Base-by-base conservation (phyloP, 2,329 filamentous ascomycete species). In the Apiospora arundinis region DNA sequence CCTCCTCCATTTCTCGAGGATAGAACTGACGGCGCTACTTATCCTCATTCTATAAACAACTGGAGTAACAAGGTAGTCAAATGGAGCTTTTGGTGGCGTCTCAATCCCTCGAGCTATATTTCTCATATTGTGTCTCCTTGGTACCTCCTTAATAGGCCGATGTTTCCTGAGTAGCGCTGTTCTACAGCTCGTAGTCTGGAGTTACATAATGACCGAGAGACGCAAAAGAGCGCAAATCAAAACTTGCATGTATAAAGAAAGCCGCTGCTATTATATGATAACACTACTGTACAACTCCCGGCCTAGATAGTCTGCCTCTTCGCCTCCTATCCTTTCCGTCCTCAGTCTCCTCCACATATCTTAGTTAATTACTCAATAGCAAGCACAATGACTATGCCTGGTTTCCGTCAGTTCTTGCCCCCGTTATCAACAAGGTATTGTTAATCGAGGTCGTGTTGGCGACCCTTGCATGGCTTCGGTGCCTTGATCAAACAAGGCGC, bases 31-130 rank as follows among this genome's bases (percentile, higher is more conserved):
- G 3, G 21, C 28, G 56, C 32, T 63, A 40, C 56, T 63, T n/a
- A n/a, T 40, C 56, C 56, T 63, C 56, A 63, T 63, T 63, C 56
- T 63, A 63, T 40, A 40, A 37, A 37, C 32, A n/a, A 63, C 56
- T 40, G 28, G 56, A 40, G 52, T 60, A 21, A 60, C 52, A 37
- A 37, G 18, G 28, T 37, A 60, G 28, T 42, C 52, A 11, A 60
- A 37, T 60, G 52, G 18, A n/a, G 32, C 28, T 60, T 60, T 42
- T 42, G 40, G 12, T 60, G 52, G 52, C 28, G 28, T 21, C 28
- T 60, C 16, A 37, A 60, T 60, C 18, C 16, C 52, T 60, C n/a
- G 52, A 21, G 28, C 44, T 37, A 60, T n/a, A 60, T 37, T 37
- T 60, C 18, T 32, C 32, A 32, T 6, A 32, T 32, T 32, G 32